Evolutionary conservation across 176 grass and related monocot species (phyloP), one percentile per base, ranked within the genome.

Genomic region (Carex parvula): DNA sequence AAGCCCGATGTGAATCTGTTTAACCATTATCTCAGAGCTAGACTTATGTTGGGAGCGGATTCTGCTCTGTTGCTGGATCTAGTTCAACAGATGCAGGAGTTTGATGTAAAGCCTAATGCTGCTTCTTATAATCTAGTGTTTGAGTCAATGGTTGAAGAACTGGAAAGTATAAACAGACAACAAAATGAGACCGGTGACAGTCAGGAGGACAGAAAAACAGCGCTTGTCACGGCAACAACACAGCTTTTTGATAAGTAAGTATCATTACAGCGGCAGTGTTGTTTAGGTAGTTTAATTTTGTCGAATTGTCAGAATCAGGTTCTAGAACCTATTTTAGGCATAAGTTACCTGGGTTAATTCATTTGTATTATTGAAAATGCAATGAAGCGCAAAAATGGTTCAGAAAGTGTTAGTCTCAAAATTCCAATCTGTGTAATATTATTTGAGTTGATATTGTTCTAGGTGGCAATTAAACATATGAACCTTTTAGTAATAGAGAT

Each of bases 111-210:
- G 52, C 93, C 96, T 30, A 95, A 94, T 84, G 89, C 93, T 0
- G 93, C 97, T 55, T 99, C 97, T 2, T 90, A 91, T 71, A 99
- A 96, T 80, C 89, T 99, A 83, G 91, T 99, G n/a, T 89, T 99
- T 26, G 86, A 90, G 81, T 81, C 88, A 39, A 87, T 90, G 88
- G 79, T 81, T 74, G 58, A 90, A 57, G 80, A 82, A 61, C 55
- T 61, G 72, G 73, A 79, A 33, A 78, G 52, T 57, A 55, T 78
- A 11, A n/a, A 71, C 39, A 42, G 17, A 1, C 68, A 20, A 20
- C 68, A 41, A 17, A 4, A 56, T 17, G 73, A 55, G 6, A 52
- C 13, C 10, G 24, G 5, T 78, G 52, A 35, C 3, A 57, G 7
- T 57, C 73, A 78, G 52, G 50, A 24, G 52, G 50, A 24, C 52